Base-by-base conservation (phyloP, 352 stramenopile species). In the Phytophthora cryptogea region DNA sequence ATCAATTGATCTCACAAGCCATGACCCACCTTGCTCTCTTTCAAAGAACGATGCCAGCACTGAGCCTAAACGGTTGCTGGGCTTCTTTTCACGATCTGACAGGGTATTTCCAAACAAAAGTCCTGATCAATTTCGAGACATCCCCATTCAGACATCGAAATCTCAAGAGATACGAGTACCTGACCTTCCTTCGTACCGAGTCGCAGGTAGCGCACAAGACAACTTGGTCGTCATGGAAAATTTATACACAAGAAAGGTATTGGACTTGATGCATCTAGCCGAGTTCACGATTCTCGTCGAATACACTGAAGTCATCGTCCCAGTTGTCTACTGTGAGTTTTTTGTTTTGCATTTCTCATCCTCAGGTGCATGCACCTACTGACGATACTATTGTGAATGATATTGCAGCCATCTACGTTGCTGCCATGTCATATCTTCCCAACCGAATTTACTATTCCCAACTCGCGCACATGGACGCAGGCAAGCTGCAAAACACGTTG, bases 281-380 rank as follows among this genome's bases (percentile, higher is more conserved):
- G 72, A 80, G 20, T 23, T 23, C 20, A 23, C 20, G 20, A 23
- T 23, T 23, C 20, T 23, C 20, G 20, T 23, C 20, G 58, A 77
- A 31, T 74, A 68, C 26, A 68, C 56, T 8, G 68, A 74, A 27
- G 61, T 71, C 17, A 51, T 66, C 30, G 57, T 77, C 27, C 60
- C 68, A 8, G 17, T 64, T 31, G 55, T 77, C 10, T 71, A 74
- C 30, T 53, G 64, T 74, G 47, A 33, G 35, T 54, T 13, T 40
- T 45, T 39, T 1, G 20, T 23, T 23, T 1, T 23, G 20, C 20
- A 23, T 23, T 23, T 23, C 20, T 23, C 20, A 23, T 23, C 20
- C 31, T 36, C 8, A 36, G 31, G 8, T 36, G 3, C 13, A 13
- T 36, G 31, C 20, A 23, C 31, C 31, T 36, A 36, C 8, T 36